Base-by-base conservation (phyloP, 2,329 filamentous ascomycete genomes). In the Alternaria sp. region DNA sequence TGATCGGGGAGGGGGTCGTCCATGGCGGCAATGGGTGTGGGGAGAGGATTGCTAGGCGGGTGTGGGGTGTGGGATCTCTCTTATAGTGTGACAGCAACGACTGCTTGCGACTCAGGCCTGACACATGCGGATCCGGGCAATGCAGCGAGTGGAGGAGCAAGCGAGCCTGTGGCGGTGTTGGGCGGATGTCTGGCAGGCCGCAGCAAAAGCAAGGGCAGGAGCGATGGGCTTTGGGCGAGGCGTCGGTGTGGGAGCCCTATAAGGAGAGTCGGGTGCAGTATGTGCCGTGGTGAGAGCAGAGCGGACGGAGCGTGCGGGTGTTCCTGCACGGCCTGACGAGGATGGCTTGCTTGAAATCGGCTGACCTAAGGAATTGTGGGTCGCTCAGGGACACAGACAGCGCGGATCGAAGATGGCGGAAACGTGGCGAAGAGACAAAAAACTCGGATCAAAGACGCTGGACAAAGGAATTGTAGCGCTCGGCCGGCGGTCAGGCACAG, bases 1-100 rank as follows among this genome's bases (percentile, higher is more conserved):
- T 93, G 95, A 82, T 98, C 93, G 66, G 88, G 85, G 30, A 87
- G 81, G 62, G 84, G 72, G 53, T 81, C 77, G 51, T 77, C 77
- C 70, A 86, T 83, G 77, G 78, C 83, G 83, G 87, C 86, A 49
- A 46, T 30, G 3, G 26, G 53, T 23, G 57, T 45, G 47, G 57
- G 26, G 56, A 43, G 55, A 57, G 55, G 54, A 44, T 30, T 59
- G 43, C 63, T 45, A 47, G 46, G 25, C 40, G 51, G 47, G 30
- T 59, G 49, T 32, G 52, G 19, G 50, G 58, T 69, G 57, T 60
- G 52, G 60, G 49, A 47, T 57, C 25, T 32, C 11, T 57, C 51
- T 68, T 68, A 68, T 67, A 67, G 61, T 55, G 66, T 21, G 49
- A 59, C 57, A 53, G 64, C 28, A 44, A 32, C 36, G 44, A 50